phyloP scores from a whole-genome alignment of 345 rosid species.

The Lepidium didymum region DNA sequence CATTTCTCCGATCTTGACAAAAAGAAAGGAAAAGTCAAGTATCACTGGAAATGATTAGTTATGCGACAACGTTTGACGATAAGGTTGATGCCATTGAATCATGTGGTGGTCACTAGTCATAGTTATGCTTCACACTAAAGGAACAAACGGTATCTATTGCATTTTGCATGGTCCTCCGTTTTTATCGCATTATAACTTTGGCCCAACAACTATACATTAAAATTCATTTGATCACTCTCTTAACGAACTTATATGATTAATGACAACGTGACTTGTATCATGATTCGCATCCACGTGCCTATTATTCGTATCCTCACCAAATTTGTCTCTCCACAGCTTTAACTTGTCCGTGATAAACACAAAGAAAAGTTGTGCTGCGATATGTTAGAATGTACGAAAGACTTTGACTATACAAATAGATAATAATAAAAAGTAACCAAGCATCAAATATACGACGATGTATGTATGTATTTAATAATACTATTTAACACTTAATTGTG shows the following conservation, averaged over 20 bases:
- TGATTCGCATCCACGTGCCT: no score
- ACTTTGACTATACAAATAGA: no score
- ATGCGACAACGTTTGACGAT: constrained; percentile 17
- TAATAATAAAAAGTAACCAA: neutral
- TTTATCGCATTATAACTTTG: neutral
- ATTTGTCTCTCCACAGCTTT: no score
- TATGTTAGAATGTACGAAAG: no score
- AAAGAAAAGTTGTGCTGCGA: no score
- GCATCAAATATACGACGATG: neutral
- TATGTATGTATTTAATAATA: neutral
- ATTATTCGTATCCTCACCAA: no score
- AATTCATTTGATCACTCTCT: neutral
- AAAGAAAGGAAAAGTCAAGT: neutral
- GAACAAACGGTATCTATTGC: constrained; percentile 4
- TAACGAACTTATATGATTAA: neutral
- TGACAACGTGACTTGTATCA: no score
- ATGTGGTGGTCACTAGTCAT: constrained; percentile 17
- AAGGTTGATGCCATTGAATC: constrained; percentile 7
- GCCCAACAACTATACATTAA: neutral
- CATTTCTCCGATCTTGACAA: no score
- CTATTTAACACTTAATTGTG: neutral
- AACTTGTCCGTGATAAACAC: no score
- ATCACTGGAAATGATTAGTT: neutral
- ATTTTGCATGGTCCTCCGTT: constrained; percentile 5
- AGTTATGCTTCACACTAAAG: constrained; percentile 23